A percentile compares a stretch with the other conserved stretches of the same genome.
Evolutionary conservation across 1,284 basidiomycete genomes (phyloP).

Genomic region (Boletus calvinii): DNA sequence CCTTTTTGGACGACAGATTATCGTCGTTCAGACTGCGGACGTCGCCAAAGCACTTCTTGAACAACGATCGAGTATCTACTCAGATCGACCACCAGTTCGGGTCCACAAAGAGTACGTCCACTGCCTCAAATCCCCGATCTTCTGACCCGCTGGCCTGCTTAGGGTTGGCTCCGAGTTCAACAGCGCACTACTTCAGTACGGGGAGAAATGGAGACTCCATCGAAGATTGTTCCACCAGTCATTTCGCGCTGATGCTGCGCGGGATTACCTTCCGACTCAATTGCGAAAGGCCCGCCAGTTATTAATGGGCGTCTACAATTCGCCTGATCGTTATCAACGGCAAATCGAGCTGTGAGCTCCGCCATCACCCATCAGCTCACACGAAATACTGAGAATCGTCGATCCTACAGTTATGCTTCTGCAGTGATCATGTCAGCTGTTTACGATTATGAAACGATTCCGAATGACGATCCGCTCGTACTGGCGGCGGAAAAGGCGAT

Average conservation of each 20-base stretch:
- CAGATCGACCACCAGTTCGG: constrained; percentile 34
- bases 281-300: constrained; percentile 31
- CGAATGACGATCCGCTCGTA: constrained; percentile 28
- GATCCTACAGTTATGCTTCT: constrained; percentile 28
- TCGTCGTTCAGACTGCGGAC: constrained; percentile 34
- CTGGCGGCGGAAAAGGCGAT: constrained; percentile 34
- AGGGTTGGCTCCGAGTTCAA: constrained; percentile 34
- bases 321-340: constrained; percentile 28
- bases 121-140: neutral
- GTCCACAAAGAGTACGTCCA: constrained; percentile 21
- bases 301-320: constrained; percentile 22
- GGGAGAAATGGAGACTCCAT: constrained; percentile 33
- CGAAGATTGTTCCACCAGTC: constrained; percentile 35
- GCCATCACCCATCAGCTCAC: neutral
- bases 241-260: constrained; percentile 30
- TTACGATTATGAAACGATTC: constrained; percentile 34
- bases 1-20: constrained; percentile 25
- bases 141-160: constrained; percentile 1
- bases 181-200: constrained; percentile 31
- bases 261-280: constrained; percentile 28
- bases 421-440: constrained; percentile 36
- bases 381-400: constrained; percentile 5
- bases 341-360: constrained; percentile 33
- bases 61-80: constrained; percentile 35
- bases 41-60: constrained; percentile 36